Conservation (phyloP, 2,329 filamentous ascomycete genomes). For the Sclerotinia sclerotiorum region DNA sequence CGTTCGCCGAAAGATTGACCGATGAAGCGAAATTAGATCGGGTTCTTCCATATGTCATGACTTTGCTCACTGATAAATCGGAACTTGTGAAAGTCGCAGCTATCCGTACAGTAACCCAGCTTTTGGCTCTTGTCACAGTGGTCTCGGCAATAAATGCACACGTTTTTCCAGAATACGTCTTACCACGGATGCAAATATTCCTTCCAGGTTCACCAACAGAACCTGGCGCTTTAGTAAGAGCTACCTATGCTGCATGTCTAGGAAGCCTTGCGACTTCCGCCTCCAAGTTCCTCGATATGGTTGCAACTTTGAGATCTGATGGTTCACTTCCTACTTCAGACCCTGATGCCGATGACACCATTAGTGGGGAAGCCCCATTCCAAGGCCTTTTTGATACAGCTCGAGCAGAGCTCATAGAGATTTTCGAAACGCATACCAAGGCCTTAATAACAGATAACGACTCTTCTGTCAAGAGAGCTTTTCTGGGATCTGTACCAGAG, state of each 20-base stretch:
- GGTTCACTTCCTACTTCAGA: constrained; percentile 76
- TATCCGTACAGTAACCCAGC: constrained; percentile 81
- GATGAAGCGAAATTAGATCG: constrained; percentile 96
- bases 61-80: constrained; percentile 75
- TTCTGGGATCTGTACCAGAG: constrained; percentile 85
- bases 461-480: constrained; percentile 82
- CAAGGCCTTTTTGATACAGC: constrained; percentile 85
- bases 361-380: constrained; percentile 66
- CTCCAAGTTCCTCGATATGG: constrained; percentile 82
- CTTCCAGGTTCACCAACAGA: constrained; percentile 52
- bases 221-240: constrained; percentile 71
- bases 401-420: constrained; percentile 75
- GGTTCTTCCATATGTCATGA: constrained; percentile 85
- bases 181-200: constrained; percentile 63
- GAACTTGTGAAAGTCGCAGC: constrained; percentile 85
- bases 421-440: constrained; percentile 88
- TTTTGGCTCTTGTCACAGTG: constrained; percentile 83
- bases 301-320: constrained; percentile 81
- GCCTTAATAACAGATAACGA: constrained; percentile 84
- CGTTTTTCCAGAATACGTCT: constrained; percentile 66
- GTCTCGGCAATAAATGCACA: constrained; percentile 76
- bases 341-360: constrained; percentile 74
- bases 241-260: constrained; percentile 89
- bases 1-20: constrained; percentile 85
- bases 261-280: constrained; percentile 86